Evolutionary conservation across 148 eudicot genomes (phyloP), one percentile per base, ranked within the genome.

Genomic region (Vaccinium myrtillus): DNA sequence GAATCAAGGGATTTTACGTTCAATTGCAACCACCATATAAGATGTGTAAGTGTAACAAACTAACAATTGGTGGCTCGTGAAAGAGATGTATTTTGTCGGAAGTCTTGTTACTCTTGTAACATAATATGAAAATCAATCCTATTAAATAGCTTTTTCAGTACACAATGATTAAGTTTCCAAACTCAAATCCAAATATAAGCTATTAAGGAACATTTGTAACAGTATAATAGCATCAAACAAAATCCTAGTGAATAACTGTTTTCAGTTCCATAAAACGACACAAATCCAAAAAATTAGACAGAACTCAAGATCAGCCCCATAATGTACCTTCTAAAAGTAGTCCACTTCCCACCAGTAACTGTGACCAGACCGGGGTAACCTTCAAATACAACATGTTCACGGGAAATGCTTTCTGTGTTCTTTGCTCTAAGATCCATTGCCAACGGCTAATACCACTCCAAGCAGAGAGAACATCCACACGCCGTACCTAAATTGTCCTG

Each of bases 291-390:
- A 82, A 2, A 21, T 32, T 25, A 73, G 56, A 43, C 9, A 36
- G 59, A 75, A 46, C 13, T 2, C 75, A 15, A 65, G 58, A 85
- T n/a, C 27, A 83, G 67, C 55, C 15, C 71, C 51, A 84, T 78
- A 18, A 8, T 79, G 71, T 90, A 94, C 98, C 98, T 92, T 90
- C 99, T 94, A 85, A 95, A 95, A 18, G 99, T 97, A 21, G 99
- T 97, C 99, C 99, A 97, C 87, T 97, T 97, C 87, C 99, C 99
- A 93, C 99, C 99, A 23, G 99, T 94, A 56, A 97, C 94, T 48
- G 99, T 97, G 63, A 97, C 98, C 84, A 97, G 83, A 87, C 99
- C 99, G 49, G 99, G 98, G 82, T 86, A 87, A 82, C 95, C 99
- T 94, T 97, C 99, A 86, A 90, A 89, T 11, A 97, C 97, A 82